Percentiles rank a stretch among this genome's conserved stretches.
Conservation (phyloP, 768 basidiomycete species). For the Dacryopinax spathularia region DNA sequence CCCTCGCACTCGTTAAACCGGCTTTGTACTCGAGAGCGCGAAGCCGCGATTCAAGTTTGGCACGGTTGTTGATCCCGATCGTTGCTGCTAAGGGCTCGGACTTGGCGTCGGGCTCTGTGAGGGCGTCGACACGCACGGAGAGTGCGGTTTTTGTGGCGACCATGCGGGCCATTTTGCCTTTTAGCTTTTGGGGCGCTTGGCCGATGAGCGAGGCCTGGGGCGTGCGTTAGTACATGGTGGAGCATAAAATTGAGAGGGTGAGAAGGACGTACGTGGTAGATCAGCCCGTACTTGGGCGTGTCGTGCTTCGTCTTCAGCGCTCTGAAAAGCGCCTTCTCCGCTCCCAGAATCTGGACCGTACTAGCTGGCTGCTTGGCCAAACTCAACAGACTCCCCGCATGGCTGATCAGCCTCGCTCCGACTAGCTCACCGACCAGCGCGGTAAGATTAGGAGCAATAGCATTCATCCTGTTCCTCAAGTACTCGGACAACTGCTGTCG, state of each 20-base stretch:
- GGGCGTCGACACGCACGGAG: conserved; percentile 93
- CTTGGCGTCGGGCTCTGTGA: conserved; percentile 83
- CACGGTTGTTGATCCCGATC: conserved; percentile 84
- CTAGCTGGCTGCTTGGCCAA: conserved; percentile 66
- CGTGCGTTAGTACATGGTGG: conserved; percentile 2
- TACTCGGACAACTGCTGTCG: conserved; percentile 92
- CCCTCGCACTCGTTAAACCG: conserved; percentile 57
- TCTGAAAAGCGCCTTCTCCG: conserved; percentile 64
- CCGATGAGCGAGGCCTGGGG: neutral
- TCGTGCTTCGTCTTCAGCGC: conserved; percentile 77
- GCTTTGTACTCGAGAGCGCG: conserved; percentile 74
- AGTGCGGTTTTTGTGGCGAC: conserved; percentile 96
- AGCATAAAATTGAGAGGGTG: neutral
- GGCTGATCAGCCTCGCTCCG: conserved; percentile 58
- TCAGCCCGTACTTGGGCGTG: conserved; percentile 98
- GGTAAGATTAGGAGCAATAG: conserved; percentile 94
- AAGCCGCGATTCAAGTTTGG: conserved; percentile 87
- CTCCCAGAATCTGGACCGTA: conserved; percentile 62
- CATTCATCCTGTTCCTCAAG: conserved; percentile 92
- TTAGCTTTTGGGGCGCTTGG: neutral
- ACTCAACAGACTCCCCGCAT: conserved; percentile 56
- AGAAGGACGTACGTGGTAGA: conserved; percentile 68
- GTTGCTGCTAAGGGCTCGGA: conserved; percentile 67
- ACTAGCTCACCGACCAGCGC: conserved; percentile 66
- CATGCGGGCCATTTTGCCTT: conserved; percentile 88